Conservation (phyloP, 2,329 filamentous ascomycete species). For the Botrytis fabae region DNA sequence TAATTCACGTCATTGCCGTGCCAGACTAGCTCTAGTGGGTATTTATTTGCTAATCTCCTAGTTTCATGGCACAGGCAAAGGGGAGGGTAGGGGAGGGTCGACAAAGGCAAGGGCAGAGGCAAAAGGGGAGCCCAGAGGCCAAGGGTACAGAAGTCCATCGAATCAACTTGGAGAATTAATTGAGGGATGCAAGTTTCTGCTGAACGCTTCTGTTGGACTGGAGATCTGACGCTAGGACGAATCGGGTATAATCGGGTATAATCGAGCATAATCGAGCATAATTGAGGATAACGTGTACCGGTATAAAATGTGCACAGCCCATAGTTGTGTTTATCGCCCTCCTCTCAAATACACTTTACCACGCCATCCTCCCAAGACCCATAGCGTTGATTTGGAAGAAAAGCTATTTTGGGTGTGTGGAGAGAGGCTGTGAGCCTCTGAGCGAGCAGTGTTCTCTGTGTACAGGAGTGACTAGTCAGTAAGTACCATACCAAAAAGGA, state of each 20-base stretch:
- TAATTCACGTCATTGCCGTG: slow-evolving; percentile 1
- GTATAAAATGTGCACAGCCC: no score
- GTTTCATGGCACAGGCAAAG: not conserved
- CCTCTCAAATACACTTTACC: no score
- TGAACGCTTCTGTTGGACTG: not conserved
- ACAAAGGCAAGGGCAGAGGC: no score
- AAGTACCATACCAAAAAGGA: not conserved
- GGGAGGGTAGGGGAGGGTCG: no score
- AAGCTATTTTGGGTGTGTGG: not conserved
- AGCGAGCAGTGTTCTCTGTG: not conserved
- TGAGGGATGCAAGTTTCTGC: not conserved
- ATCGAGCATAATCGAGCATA: no score
- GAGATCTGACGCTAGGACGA: not conserved
- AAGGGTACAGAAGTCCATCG: not conserved
- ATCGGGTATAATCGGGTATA: not conserved
- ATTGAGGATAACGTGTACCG: not conserved
- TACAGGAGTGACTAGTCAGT: not conserved
- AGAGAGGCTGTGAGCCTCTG: not conserved
- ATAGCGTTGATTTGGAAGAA: not conserved
- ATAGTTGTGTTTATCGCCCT: no score
- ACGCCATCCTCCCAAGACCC: no score
- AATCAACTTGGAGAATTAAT: not conserved
- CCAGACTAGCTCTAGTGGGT: not conserved
- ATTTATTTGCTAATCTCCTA: not conserved
- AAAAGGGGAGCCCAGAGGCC: not conserved